These are phyloP conservation scores for Sclerospora graminicola DNA, from an alignment of 352 stramenopile species.

Conservation along the genomic window DNA sequence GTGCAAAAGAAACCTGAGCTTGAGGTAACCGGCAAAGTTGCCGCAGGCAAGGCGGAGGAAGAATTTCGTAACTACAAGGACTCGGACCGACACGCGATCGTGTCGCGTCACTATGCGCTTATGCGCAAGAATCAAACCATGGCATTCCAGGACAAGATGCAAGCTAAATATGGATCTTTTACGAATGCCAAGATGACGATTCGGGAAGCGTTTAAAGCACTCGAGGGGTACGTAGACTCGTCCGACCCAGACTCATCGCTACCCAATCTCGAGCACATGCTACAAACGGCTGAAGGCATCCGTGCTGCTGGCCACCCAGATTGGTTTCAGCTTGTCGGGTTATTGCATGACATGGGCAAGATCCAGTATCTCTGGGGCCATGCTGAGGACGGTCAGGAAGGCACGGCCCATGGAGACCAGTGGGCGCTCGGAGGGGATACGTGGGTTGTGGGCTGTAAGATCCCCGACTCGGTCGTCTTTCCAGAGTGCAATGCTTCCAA, in stretches of 20 bases:
- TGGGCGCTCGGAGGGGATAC: constrained; percentile 91
- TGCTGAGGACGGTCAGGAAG: constrained; percentile 78
- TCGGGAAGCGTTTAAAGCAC: constrained; percentile 81
- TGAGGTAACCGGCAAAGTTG: constrained; percentile 25
- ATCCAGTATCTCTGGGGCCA: constrained; percentile 91
- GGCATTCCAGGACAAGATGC: constrained; percentile 62
- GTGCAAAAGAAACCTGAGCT: constrained; percentile 12
- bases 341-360: constrained; percentile 93
- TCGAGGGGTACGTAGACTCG: constrained; percentile 90
- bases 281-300: constrained; percentile 92
- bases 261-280: constrained; percentile 88
- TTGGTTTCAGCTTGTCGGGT: constrained; percentile 87
- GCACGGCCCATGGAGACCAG: constrained; percentile 79
- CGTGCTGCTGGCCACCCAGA: constrained; percentile 82
- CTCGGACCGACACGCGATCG: constrained; percentile 46
- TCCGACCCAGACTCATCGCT: constrained; percentile 86
- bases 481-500: constrained; percentile 87
- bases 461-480: constrained; percentile 85
- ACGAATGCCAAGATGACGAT: constrained; percentile 83
- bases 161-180: constrained; percentile 62
- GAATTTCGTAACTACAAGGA: constrained; percentile 78
- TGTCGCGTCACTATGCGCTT: constrained; percentile 69
- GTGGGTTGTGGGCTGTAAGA: constrained; percentile 86
- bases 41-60: constrained; percentile 48
- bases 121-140: constrained; percentile 71